Conservation (phyloP, 805 yeast genomes). For the Starmerella apis region DNA sequence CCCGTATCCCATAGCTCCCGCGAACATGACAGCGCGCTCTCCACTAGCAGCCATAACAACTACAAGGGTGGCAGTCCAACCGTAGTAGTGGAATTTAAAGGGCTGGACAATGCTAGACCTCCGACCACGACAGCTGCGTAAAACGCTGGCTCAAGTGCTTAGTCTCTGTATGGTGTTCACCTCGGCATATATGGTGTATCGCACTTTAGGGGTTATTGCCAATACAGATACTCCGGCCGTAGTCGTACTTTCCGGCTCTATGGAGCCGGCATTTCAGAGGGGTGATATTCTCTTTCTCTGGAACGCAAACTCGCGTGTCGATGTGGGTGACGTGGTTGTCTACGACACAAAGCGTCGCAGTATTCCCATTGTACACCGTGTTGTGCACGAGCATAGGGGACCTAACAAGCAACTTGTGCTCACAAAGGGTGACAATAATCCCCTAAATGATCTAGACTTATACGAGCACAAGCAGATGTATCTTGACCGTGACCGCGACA, state of each 20-base stretch:
- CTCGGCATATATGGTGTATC: conserved; percentile 89
- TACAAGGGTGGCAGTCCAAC: too few species aligned
- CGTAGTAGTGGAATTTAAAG: not conserved
- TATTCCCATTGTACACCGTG: conserved; percentile 96
- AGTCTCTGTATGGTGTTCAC: conserved; percentile 70
- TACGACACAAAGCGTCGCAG: conserved; percentile 68
- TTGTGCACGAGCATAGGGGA: conserved; percentile 65
- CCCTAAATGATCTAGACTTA: conserved; percentile 77
- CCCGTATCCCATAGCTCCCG: not conserved
- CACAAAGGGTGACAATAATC: conserved; percentile 95
- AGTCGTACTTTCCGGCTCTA: conserved; percentile 93
- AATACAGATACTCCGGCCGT: conserved; percentile 89
- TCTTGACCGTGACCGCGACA: conserved; percentile 62
- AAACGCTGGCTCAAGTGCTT: conserved; percentile 43
- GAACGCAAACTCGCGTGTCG: conserved; percentile 60
- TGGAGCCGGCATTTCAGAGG: conserved; percentile 99
- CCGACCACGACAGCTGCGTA: conserved; percentile 24
- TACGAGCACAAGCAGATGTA: conserved; percentile 70
- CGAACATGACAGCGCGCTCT: not conserved
- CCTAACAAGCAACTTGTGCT: conserved; percentile 53
- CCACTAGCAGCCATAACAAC: too few species aligned
- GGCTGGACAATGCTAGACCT: conserved; percentile 3
- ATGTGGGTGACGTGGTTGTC: conserved; percentile 89
- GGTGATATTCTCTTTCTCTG: conserved; percentile 88
- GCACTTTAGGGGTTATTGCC: conserved; percentile 60